A percentile compares a stretch with the other conserved stretches of the same genome.
Conservation (phyloP, 1,139 yeast species). For the Sporopachydermia cereana region DNA sequence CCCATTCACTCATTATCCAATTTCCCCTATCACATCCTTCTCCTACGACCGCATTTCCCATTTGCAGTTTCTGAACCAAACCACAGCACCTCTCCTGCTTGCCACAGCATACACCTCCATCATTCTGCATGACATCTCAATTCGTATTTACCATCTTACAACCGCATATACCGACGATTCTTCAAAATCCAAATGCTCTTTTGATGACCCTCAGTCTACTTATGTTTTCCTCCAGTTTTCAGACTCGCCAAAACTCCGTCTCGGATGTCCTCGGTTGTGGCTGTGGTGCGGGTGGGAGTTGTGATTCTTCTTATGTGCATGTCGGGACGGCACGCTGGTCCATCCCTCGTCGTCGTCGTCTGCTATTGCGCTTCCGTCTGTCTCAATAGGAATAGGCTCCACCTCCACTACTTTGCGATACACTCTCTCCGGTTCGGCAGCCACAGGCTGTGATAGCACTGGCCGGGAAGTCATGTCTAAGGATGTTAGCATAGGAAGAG, state of each 20-base stretch:
- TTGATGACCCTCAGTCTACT: too few relatives aligned
- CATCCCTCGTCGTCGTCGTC: constrained; percentile 5
- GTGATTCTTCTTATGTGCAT: neutral
- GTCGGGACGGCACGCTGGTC: constrained; percentile 5
- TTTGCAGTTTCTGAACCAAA: too few relatives aligned
- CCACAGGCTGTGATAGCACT: neutral
- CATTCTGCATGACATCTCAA: too few relatives aligned
- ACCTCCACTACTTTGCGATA: neutral
- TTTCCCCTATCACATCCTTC: too few relatives aligned
- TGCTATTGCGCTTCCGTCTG: constrained; percentile 3
- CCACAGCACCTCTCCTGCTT: too few relatives aligned
- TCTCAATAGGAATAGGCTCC: neutral
- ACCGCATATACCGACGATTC: too few relatives aligned
- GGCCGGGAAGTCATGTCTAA: neutral
- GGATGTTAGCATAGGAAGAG: too few relatives aligned
- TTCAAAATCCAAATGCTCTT: too few relatives aligned
- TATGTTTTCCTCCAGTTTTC: neutral
- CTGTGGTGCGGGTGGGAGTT: neutral
- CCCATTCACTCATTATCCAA: too few relatives aligned
- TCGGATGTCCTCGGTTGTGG: constrained; percentile 1
- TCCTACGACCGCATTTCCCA: too few relatives aligned
- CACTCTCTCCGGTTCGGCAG: neutral
- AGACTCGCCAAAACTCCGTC: constrained; percentile 4
- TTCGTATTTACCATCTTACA: too few relatives aligned
- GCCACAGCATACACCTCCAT: too few relatives aligned